Percentiles rank a stretch among this genome's conserved stretches.
Conservation (phyloP, 1,139 yeast species). For the Yamadazyma siamensis region DNA sequence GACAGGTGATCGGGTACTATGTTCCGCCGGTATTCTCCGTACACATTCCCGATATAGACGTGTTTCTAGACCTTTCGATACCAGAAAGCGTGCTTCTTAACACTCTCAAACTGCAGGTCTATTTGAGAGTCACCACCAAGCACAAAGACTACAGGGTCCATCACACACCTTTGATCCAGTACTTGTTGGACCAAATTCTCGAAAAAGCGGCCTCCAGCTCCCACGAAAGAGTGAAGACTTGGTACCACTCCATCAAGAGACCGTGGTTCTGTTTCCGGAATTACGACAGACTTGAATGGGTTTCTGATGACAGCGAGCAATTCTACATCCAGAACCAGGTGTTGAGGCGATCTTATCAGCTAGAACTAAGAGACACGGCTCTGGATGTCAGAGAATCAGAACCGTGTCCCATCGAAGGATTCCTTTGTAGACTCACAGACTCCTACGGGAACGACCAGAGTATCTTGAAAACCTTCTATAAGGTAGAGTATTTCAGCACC, state of each 20-base stretch:
- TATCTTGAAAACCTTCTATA: slow-evolving; percentile 46
- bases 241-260: slow-evolving; percentile 6
- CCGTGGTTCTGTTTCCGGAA: slow-evolving; percentile 59
- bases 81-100: slow-evolving; percentile 39
- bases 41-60: slow-evolving; percentile 13
- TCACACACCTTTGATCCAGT: slow-evolving; percentile 32
- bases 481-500: slow-evolving; percentile 61
- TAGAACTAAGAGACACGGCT: slow-evolving; percentile 55
- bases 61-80: slow-evolving; percentile 35
- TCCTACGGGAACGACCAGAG: slow-evolving; percentile 43
- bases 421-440: slow-evolving; percentile 56
- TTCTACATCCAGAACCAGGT: slow-evolving; percentile 34
- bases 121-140: slow-evolving; percentile 14
- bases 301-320: slow-evolving; percentile 48
- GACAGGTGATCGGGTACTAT: slow-evolving; percentile 34
- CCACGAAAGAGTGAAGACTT: slow-evolving; percentile 3
- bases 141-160: slow-evolving; percentile 23
- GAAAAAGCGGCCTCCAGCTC: slow-evolving; percentile 4
- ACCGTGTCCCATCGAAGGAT: slow-evolving; percentile 77
- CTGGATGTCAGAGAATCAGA: slow-evolving; percentile 26
- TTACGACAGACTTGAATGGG: slow-evolving; percentile 80
- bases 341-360: slow-evolving; percentile 22
- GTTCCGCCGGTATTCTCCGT: slow-evolving; percentile 15
- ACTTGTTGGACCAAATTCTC: slow-evolving; percentile 23
- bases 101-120: slow-evolving; percentile 5